Percentiles rank a stretch among this genome's conserved stretches.
phyloP scores from a whole-genome alignment of 108 stramenopile species.

The Heterococcus sp. region DNA sequence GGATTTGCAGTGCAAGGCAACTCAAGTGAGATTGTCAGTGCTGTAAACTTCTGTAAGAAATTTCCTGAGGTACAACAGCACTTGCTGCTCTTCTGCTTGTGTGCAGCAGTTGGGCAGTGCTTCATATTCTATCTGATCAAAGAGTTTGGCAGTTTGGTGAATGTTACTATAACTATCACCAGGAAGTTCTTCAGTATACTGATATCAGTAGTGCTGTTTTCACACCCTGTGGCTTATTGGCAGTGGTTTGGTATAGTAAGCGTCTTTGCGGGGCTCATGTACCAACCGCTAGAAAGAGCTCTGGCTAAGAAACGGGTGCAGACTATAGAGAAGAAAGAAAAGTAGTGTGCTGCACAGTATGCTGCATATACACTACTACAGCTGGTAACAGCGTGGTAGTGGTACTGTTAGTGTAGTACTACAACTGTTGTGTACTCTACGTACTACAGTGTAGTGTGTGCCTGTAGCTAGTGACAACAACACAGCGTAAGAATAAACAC shows the following conservation, averaged over 20 bases:
- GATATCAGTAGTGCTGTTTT: conserved; percentile 49
- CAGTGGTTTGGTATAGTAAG: conserved; percentile 47
- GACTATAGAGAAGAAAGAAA: no score
- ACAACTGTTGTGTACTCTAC: no score
- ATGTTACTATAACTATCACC: conserved; percentile 95
- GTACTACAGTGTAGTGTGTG: no score
- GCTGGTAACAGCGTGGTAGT: no score
- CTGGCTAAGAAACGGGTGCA: no score
- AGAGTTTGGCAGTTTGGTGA: conserved; percentile 81
- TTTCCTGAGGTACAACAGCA: conserved; percentile 60
- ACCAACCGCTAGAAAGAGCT: background rate
- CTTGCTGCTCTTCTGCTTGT: conserved; percentile 67
- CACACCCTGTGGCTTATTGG: conserved; percentile 43
- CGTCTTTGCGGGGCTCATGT: conserved; percentile 43
- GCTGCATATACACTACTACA: no score
- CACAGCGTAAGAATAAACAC: no score
- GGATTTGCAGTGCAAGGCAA: conserved; percentile 11
- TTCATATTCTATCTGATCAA: no score
- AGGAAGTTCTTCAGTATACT: conserved; percentile 84
- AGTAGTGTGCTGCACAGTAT: no score
- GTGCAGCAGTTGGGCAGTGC: conserved; percentile 92
- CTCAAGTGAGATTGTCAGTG: conserved; percentile 58
- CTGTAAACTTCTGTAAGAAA: conserved; percentile 60
- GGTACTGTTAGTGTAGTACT: no score
- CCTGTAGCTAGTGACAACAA: no score